phyloP scores from a whole-genome alignment of 768 basidiomycete species.

The Auricularia cornea region DNA sequence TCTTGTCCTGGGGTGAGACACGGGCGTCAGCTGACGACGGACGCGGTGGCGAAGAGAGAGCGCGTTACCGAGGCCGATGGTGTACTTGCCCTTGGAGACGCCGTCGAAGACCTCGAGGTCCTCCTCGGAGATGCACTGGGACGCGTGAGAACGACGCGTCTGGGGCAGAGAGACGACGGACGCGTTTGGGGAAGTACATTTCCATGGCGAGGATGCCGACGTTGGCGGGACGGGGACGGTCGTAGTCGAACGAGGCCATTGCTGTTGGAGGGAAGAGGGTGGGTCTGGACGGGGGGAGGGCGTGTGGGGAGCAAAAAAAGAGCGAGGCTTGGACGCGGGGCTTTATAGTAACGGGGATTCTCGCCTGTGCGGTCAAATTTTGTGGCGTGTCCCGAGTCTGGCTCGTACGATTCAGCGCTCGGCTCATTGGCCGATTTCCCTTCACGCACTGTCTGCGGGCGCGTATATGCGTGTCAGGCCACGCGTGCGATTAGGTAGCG shows the following conservation, averaged over 20 bases:
- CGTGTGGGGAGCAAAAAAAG: not conserved
- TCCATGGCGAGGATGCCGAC: conserved; percentile 93
- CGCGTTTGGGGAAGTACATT: conserved; percentile 88
- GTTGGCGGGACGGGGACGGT: conserved; percentile 62
- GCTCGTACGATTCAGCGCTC: not conserved
- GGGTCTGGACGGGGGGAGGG: not conserved
- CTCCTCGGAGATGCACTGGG: conserved; percentile 88
- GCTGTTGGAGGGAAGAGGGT: not conserved
- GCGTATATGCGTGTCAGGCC: too few relatives aligned
- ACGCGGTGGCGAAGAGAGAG: not conserved
- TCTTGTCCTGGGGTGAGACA: conserved; percentile 57
- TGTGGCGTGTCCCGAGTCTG: not conserved
- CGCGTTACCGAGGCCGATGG: conserved; percentile 64
- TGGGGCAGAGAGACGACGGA: conserved; percentile 29
- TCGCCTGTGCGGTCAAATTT: not conserved
- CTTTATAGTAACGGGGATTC: not conserved
- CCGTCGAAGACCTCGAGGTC: conserved; percentile 92
- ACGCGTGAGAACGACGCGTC: not conserved
- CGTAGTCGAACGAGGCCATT: not conserved
- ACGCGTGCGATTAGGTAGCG: too few relatives aligned
- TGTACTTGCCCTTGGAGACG: conserved; percentile 94
- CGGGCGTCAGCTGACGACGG: not conserved
- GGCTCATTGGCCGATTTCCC: not conserved
- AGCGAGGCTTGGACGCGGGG: not conserved
- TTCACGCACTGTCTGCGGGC: too few relatives aligned